Evolutionary conservation across 2,329 filamentous ascomycete genomes (phyloP).

Genomic region (Aspergillus nomiae): DNA sequence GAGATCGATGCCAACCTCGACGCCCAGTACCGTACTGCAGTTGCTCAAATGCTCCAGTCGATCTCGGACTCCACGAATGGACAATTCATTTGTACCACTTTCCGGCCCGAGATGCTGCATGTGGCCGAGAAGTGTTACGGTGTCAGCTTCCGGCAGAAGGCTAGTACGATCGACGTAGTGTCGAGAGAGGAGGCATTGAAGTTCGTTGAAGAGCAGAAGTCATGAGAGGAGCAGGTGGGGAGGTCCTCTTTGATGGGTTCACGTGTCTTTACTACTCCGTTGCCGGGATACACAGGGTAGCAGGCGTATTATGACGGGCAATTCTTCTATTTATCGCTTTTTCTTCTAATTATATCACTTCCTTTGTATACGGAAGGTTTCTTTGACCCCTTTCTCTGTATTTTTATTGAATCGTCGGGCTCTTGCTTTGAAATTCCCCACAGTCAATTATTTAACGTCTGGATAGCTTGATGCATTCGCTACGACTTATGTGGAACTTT

Average conservation of each 20-base stretch:
- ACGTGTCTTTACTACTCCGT: constrained; percentile 10
- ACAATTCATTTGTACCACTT: constrained; percentile 98
- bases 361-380: constrained; percentile 1
- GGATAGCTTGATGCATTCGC: neutral
- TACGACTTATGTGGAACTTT: neutral
- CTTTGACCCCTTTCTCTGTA: neutral
- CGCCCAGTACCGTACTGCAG: constrained; percentile 94
- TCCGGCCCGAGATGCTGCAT: constrained; percentile 92
- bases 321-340: constrained; percentile 7
- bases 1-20: constrained; percentile 98
- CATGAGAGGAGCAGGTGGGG: constrained; percentile 24
- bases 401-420: neutral
- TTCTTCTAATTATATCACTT: neutral
- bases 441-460: neutral
- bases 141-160: constrained; percentile 88
- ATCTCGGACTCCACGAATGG: constrained; percentile 64
- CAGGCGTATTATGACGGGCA: constrained; percentile 17
- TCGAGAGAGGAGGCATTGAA: constrained; percentile 82
- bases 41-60: constrained; percentile 82
- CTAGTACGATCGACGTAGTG: constrained; percentile 89
- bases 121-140: constrained; percentile 98
- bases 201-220: constrained; percentile 86
- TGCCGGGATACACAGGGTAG: constrained; percentile 16
- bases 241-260: neutral
- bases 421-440: neutral